Conservation (phyloP, 139 green algal species). For the Auxenochlorella pyrenoidosa region DNA sequence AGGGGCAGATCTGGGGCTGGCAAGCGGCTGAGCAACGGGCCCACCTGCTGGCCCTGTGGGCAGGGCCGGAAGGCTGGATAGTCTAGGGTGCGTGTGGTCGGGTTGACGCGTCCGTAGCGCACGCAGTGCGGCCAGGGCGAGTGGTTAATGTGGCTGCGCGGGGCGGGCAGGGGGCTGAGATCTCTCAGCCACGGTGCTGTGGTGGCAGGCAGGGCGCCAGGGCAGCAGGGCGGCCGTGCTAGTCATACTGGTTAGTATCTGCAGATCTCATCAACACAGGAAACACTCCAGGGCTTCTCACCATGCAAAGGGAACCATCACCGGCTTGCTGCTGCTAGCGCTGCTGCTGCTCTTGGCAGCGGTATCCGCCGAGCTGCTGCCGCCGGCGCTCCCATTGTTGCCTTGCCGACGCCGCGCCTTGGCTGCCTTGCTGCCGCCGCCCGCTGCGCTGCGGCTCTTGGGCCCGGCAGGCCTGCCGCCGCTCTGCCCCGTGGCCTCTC, state of each 20-base stretch:
- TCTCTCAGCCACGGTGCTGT: too few species aligned
- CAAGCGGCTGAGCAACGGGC: too few species aligned
- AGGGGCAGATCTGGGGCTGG: too few species aligned
- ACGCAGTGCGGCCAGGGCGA: constrained; percentile 75
- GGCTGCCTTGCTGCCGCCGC: background rate
- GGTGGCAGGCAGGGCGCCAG: too few species aligned
- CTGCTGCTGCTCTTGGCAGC: background rate
- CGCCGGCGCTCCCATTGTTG: background rate
- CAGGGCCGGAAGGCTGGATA: constrained; percentile 65
- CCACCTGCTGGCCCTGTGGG: constrained; percentile 41
- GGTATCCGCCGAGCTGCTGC: background rate
- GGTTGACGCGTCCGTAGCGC: constrained; percentile 67
- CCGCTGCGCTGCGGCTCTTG: background rate
- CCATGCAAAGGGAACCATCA: constrained; percentile 72
- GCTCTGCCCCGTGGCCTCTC: background rate
- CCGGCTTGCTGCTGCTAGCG: constrained; percentile 38
- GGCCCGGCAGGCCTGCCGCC: too few species aligned
- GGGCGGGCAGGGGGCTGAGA: too few species aligned
- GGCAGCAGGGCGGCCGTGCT: too few species aligned
- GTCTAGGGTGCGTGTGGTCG: constrained; percentile 39
- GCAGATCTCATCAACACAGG: too few species aligned
- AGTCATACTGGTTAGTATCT: too few species aligned
- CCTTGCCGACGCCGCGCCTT: background rate
- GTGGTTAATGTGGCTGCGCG: constrained; percentile 72
- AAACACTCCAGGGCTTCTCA: too few species aligned